Evolutionary conservation across 179 eudicot species (phyloP).

Genomic region (Spergularia azorica): DNA sequence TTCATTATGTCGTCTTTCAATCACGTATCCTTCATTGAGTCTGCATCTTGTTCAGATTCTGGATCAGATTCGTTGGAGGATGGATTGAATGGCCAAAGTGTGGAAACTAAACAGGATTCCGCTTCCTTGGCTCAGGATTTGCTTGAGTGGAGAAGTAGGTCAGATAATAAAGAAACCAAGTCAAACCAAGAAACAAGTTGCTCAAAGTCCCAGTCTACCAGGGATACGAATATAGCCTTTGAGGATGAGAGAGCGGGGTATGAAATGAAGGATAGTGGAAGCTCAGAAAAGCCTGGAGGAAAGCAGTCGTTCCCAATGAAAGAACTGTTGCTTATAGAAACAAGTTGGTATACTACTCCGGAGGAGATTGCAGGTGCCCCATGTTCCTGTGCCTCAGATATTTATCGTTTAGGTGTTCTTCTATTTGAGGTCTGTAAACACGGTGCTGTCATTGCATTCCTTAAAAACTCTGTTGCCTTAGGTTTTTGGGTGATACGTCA

Average conservation of each 20-base stretch:
- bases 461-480: slow-evolving; percentile 19
- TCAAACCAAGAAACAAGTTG: slow-evolving; percentile 42
- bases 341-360: slow-evolving; percentile 89
- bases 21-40: slow-evolving; percentile 84
- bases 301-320: slow-evolving; percentile 87
- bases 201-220: slow-evolving; percentile 47
- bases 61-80: slow-evolving; percentile 86
- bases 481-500: slow-evolving; percentile 10
- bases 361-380: slow-evolving; percentile 84
- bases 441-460: slow-evolving; percentile 18
- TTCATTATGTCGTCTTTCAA: slow-evolving; percentile 90
- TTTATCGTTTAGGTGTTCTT: slow-evolving; percentile 90
- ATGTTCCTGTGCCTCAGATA: slow-evolving; percentile 87
- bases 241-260: slow-evolving; percentile 17
- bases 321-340: slow-evolving; percentile 75
- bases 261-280: slow-evolving; percentile 38
- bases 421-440: slow-evolving; percentile 85
- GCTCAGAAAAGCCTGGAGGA: slow-evolving; percentile 48
- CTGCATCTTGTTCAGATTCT: slow-evolving; percentile 87
- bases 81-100: slow-evolving; percentile 44
- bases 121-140: slow-evolving; percentile 33
- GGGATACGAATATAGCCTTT: slow-evolving; percentile 26
- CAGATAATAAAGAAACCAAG: slow-evolving; percentile 24
- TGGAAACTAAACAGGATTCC: slow-evolving; percentile 47
- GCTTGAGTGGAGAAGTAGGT: slow-evolving; percentile 28